A percentile compares a stretch with the other conserved stretches of the same genome.
These are phyloP conservation scores for Claviceps maximensis DNA, from an alignment of 2,329 filamentous ascomycete species.

Conservation along the genomic window DNA sequence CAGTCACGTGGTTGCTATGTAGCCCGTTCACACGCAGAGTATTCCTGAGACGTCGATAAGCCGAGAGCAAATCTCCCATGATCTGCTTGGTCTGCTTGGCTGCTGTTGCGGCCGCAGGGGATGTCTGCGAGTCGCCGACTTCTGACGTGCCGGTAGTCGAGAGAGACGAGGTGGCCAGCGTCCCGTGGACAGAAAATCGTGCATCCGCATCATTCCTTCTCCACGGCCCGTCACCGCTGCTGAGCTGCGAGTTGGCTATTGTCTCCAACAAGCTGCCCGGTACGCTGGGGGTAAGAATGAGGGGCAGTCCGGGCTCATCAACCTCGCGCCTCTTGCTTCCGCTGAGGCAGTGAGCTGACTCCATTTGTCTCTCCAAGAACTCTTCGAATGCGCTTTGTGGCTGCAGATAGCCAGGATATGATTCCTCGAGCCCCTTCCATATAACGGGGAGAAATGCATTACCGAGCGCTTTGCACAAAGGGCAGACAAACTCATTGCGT, in stretches of 20 bases:
- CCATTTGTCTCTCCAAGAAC: slow-evolving; percentile 52
- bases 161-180: slow-evolving; percentile 30
- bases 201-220: slow-evolving; percentile 20
- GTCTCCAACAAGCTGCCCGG: slow-evolving; percentile 25
- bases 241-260: slow-evolving; percentile 23
- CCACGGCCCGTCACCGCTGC: slow-evolving; percentile 28
- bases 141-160: slow-evolving; percentile 20
- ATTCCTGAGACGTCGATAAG: slow-evolving; percentile 47
- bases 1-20: slow-evolving; percentile 22
- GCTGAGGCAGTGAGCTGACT: slow-evolving; percentile 27
- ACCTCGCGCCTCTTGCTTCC: slow-evolving; percentile 24
- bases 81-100: too few species aligned
- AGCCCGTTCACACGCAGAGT: slow-evolving; percentile 45
- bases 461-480: slow-evolving; percentile 88
- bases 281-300: slow-evolving; percentile 23
- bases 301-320: slow-evolving; percentile 17
- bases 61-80: slow-evolving; percentile 41
- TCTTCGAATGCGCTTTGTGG: slow-evolving; percentile 47
- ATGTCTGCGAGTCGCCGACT: slow-evolving; percentile 7
- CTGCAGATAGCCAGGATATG: slow-evolving; percentile 61
- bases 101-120: neutral
- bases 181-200: slow-evolving; percentile 20
- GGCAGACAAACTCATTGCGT: slow-evolving; percentile 85
- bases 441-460: slow-evolving; percentile 91
- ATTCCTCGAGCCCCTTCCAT: slow-evolving; percentile 85